phyloP scores from a whole-genome alignment of 192 early-diverging fungal genomes.

The Gaertneriomyces semiglobifer region DNA sequence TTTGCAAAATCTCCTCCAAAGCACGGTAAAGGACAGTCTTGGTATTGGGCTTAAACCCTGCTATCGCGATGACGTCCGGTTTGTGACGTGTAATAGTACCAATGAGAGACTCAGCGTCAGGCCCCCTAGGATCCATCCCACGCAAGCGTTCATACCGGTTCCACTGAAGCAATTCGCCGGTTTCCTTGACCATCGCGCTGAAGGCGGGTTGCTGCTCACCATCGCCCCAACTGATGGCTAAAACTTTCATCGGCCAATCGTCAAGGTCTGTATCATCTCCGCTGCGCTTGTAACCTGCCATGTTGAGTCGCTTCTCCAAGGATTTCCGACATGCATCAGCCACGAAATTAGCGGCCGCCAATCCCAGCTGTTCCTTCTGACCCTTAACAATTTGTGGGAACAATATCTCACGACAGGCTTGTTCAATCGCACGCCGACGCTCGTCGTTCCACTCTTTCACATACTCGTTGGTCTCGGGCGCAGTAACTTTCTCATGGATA shows the following conservation, averaged over 20 bases:
- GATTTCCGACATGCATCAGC: slow-evolving; percentile 58
- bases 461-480: slow-evolving; percentile 55
- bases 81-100: slow-evolving; percentile 27
- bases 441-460: slow-evolving; percentile 75
- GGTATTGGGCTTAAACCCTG: slow-evolving; percentile 71
- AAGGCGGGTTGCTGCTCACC: slow-evolving; percentile 59
- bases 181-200: slow-evolving; percentile 70
- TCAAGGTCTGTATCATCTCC: slow-evolving; percentile 29
- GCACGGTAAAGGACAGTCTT: slow-evolving; percentile 67
- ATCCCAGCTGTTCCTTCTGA: slow-evolving; percentile 67
- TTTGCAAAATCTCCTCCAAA: slow-evolving; percentile 44
- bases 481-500: slow-evolving; percentile 51
- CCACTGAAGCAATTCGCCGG: slow-evolving; percentile 66
- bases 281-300: slow-evolving; percentile 51
- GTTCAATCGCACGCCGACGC: slow-evolving; percentile 60
- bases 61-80: slow-evolving; percentile 78
- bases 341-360: slow-evolving; percentile 69
- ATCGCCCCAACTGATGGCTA: slow-evolving; percentile 71
- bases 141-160: slow-evolving; percentile 53
- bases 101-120: slow-evolving; percentile 15
- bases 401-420: slow-evolving; percentile 62
- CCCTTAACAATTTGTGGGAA: slow-evolving; percentile 72
- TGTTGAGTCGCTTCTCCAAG: slow-evolving; percentile 69
- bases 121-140: slow-evolving; percentile 29
- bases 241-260: slow-evolving; percentile 53